Evolutionary conservation across 2,329 filamentous ascomycete genomes (phyloP), one percentile per base, ranked within the genome.

Genomic region (Curvularia verruculosa): DNA sequence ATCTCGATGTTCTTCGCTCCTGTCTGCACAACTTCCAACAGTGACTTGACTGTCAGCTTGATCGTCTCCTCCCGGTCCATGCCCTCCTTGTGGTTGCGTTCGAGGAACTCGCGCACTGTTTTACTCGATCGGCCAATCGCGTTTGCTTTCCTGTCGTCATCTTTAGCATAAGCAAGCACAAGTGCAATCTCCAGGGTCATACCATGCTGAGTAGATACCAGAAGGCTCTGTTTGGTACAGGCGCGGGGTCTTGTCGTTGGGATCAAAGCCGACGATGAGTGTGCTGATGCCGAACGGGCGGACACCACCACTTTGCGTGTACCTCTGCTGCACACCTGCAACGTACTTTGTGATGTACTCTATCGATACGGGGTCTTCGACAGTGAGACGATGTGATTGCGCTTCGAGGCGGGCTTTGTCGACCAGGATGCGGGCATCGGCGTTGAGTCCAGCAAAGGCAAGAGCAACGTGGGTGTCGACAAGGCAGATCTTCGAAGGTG

Each of bases 321-420:
- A 99, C 79, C 92, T 88, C 84, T 99, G 95, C 84, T 99, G 95
- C 68, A 99, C 95, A 55, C 94, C 91, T 52, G 95, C 95, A 63
- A 99, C 90, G 74, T 98, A 96, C 83, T 99, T 98, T 73, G 95
- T 98, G 76, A 99, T 97, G 84, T 99, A 99, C 82, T 99, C 95
- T 79, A 99, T 96, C 61, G 91, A 94, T 66, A 96, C 92, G 54
- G 95, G 94, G 77, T 99, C 96, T 78, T 99, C 95, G 57, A 99
- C 92, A 4, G 95, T 98, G 70, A 99, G 84, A 64, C 95, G 90
- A 82, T 99, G 95, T 69, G 92, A 96, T 81, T 99, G 95, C 47
- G 95, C 94, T 82, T 99, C 95, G 79, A 98, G 82, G 70, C 96
- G 89, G 59, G 96, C 95, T 84, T 97, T 98, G 86, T 99, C 96